These are phyloP conservation scores for Paramyrothecium sp. DNA, from an alignment of 2,329 filamentous ascomycete genomes.

Conservation along the genomic window DNA sequence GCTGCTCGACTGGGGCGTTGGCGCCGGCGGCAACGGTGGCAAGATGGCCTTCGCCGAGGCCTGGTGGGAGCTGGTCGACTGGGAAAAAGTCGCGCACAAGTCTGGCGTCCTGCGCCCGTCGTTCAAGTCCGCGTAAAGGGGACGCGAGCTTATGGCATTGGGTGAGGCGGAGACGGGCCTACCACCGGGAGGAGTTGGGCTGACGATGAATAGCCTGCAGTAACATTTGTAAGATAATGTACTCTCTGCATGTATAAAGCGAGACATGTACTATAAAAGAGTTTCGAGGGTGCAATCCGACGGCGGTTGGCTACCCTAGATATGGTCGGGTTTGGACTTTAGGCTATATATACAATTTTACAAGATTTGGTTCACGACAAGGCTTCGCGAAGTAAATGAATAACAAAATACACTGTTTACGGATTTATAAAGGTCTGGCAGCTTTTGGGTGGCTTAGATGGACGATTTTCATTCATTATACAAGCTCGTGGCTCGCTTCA, in stretches of 20 bases:
- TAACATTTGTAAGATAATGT: constrained; percentile 26
- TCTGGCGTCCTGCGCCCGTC: constrained; percentile 30
- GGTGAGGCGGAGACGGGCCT: constrained; percentile 14
- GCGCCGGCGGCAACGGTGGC: constrained; percentile 58
- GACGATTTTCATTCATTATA: too few species aligned
- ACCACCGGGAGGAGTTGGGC: not conserved
- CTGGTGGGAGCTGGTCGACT: constrained; percentile 91
- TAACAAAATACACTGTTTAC: too few species aligned
- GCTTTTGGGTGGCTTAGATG: too few species aligned
- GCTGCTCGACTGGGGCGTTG: constrained; percentile 74
- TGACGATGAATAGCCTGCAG: constrained; percentile 13
- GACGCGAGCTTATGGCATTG: constrained; percentile 5
- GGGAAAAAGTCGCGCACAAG: constrained; percentile 64
- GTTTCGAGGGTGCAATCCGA: constrained; percentile 4
- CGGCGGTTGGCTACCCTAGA: not conserved
- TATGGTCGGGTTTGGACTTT: not conserved
- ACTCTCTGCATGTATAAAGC: constrained; percentile 27
- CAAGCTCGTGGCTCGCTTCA: too few species aligned
- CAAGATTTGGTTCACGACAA: not conserved
- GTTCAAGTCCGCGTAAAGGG: constrained; percentile 24
- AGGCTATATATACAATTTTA: not conserved
- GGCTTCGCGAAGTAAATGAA: too few species aligned
- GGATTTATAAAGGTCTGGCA: too few species aligned
- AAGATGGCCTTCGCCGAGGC: constrained; percentile 73
- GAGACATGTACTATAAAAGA: constrained; percentile 24